Conservation (phyloP, 2,329 filamentous ascomycete species). For the Monilinia polystroma region DNA sequence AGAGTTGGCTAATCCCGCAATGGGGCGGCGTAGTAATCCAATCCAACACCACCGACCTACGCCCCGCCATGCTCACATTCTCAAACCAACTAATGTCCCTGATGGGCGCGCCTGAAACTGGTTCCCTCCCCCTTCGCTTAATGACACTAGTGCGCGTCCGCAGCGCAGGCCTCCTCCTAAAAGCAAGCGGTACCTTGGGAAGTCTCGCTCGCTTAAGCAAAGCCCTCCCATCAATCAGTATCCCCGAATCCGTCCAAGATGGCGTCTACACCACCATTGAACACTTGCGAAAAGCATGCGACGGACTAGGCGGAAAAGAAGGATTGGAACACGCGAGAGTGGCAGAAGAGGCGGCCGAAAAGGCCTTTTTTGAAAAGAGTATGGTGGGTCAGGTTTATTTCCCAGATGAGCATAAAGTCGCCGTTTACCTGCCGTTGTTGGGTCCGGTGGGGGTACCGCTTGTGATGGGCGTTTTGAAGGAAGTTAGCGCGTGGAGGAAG, state of each 20-base stretch:
- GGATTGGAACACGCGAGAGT: slow-evolving; percentile 79
- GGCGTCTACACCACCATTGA: slow-evolving; percentile 77
- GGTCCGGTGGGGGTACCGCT: slow-evolving; percentile 90
- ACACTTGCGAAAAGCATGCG: slow-evolving; percentile 76
- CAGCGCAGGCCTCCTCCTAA: slow-evolving; percentile 79
- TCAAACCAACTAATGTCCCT: slow-evolving; percentile 86
- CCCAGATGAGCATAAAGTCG: slow-evolving; percentile 96
- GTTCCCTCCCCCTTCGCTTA: slow-evolving; percentile 80
- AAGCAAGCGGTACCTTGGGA: slow-evolving; percentile 90
- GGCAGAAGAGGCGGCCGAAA: slow-evolving; percentile 85
- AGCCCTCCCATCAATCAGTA: slow-evolving; percentile 85
- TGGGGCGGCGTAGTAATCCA: slow-evolving; percentile 77
- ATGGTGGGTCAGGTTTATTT: slow-evolving; percentile 99
- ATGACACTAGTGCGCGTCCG: slow-evolving; percentile 83
- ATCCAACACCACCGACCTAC: slow-evolving; percentile 62
- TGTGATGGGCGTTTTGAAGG: slow-evolving; percentile 78
- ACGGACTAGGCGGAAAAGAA: slow-evolving; percentile 61
- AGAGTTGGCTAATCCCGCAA: slow-evolving; percentile 88
- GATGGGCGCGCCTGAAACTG: slow-evolving; percentile 77
- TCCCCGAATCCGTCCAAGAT: slow-evolving; percentile 81
- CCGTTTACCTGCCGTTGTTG: slow-evolving; percentile 88
- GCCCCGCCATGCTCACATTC: slow-evolving; percentile 82
- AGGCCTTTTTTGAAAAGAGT: slow-evolving; percentile 96
- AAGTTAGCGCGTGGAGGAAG: slow-evolving; percentile 57
- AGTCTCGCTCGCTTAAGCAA: slow-evolving; percentile 82